A percentile compares a stretch with the other conserved stretches of the same genome.
Conservation (phyloP, 2,329 filamentous ascomycete genomes). For the Colletotrichum sp. region DNA sequence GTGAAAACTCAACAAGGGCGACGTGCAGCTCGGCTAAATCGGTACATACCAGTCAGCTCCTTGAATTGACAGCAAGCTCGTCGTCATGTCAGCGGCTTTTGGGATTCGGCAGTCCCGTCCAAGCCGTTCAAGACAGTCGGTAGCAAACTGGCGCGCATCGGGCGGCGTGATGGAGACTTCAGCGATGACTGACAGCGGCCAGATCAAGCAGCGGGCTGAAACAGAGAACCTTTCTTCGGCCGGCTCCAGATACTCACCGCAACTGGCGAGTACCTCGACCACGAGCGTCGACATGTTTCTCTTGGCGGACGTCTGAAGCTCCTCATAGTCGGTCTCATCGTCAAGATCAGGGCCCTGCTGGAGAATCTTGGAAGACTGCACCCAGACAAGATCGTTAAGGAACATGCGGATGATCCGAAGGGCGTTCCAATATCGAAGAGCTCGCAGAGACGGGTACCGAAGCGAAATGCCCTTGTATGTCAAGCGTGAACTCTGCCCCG, state of each 20-base stretch:
- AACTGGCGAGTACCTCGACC: conserved; percentile 25
- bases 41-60: conserved; percentile 21
- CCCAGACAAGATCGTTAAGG: conserved; percentile 23
- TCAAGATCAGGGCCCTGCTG: neutral
- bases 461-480: conserved; percentile 21
- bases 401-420: conserved; percentile 29
- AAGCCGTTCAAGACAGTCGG: conserved; percentile 23
- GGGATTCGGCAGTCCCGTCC: conserved; percentile 26
- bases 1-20: neutral
- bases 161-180: conserved; percentile 3
- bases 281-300: conserved; percentile 23
- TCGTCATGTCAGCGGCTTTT: neutral
- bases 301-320: conserved; percentile 1
- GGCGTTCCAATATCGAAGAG: conserved; percentile 29
- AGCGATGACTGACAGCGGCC: conserved; percentile 27
- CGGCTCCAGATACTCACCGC: conserved; percentile 21
- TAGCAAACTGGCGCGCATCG: conserved; percentile 15
- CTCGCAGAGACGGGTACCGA: conserved; percentile 22
- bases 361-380: neutral
- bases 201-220: conserved; percentile 26
- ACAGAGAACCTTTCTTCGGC: conserved; percentile 21
- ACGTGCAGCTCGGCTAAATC: neutral
- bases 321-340: neutral
- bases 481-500: conserved; percentile 11
- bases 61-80: neutral